phyloP scores from a whole-genome alignment of 805 yeast genomes.

The Lachancea sp. region DNA sequence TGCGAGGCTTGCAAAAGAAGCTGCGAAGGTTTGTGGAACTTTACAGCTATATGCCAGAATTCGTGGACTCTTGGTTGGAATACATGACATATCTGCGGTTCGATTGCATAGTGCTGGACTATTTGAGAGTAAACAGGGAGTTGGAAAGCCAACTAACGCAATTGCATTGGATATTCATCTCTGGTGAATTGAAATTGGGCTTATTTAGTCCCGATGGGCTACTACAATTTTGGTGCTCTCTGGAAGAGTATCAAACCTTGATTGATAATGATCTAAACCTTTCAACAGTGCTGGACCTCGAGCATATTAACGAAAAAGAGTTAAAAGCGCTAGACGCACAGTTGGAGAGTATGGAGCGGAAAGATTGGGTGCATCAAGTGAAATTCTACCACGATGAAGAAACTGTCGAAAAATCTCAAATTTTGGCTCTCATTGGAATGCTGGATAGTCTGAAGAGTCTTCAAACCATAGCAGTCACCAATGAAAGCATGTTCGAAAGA shows the following conservation, averaged over 20 bases:
- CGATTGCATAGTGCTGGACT: conserved; percentile 28
- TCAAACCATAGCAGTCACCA: conserved; percentile 14
- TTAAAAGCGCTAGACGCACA: background rate
- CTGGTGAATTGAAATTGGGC: conserved; percentile 16
- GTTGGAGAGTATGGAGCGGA: background rate
- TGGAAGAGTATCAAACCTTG: conserved; percentile 16
- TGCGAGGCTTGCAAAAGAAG: conserved; percentile 7
- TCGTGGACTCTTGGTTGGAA: conserved; percentile 22
- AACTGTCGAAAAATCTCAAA: background rate
- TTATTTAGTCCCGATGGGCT: conserved; percentile 20
- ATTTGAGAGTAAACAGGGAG: conserved; percentile 22
- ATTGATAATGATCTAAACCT: conserved; percentile 1
- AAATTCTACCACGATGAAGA: conserved; percentile 6
- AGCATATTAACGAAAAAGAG: background rate
- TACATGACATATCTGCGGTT: conserved; percentile 25
- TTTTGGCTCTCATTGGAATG: conserved; percentile 11
- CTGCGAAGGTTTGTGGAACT: conserved; percentile 19
- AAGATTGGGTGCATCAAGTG: conserved; percentile 1
- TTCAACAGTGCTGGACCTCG: conserved; percentile 1
- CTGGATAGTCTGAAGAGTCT: conserved; percentile 23
- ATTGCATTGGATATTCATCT: conserved; percentile 22
- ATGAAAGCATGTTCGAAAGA: conserved; percentile 19
- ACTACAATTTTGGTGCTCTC: conserved; percentile 27
- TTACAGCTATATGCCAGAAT: conserved; percentile 21
- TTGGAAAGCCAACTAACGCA: conserved; percentile 21